A percentile compares a stretch with the other conserved stretches of the same genome.
phyloP scores from a whole-genome alignment of 306 rosid species.

The Prunus persica region DNA sequence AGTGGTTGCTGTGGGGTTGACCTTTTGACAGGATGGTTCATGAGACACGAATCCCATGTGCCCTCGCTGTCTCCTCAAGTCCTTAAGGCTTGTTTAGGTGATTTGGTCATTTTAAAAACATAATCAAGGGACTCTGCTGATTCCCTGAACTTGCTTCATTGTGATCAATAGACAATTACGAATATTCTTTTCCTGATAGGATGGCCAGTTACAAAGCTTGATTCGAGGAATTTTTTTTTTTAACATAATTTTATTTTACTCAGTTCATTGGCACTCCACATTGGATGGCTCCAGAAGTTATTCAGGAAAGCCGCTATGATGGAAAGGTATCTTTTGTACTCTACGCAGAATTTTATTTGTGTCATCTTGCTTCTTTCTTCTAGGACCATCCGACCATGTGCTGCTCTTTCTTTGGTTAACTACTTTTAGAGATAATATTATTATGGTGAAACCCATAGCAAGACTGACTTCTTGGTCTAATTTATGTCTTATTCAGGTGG shows the following conservation, averaged over 20 bases:
- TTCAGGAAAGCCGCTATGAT: slow-evolving; percentile 98
- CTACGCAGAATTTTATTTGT: slow-evolving; percentile 18
- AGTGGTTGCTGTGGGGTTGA: background rate
- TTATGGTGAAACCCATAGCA: background rate
- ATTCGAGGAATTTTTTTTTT: slow-evolving; percentile 17
- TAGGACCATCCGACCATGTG: slow-evolving; percentile 1
- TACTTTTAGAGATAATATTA: background rate
- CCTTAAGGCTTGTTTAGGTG: background rate
- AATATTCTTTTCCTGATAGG: background rate
- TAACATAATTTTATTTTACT: slow-evolving; percentile 30
- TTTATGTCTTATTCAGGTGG: slow-evolving; percentile 61
- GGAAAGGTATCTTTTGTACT: slow-evolving; percentile 67
- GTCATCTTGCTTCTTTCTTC: slow-evolving; percentile 13
- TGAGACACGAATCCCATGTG: background rate
- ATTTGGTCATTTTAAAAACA: background rate
- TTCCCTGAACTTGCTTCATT: background rate
- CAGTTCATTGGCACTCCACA: slow-evolving; percentile 99
- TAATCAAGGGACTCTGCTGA: background rate
- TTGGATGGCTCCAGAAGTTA: slow-evolving; percentile 99
- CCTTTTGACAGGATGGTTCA: background rate
- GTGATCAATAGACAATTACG: background rate
- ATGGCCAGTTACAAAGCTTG: background rate
- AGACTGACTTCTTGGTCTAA: background rate
- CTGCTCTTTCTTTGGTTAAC: slow-evolving; percentile 4
- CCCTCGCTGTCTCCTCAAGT: background rate